A percentile compares a stretch with the other conserved stretches of the same genome.
These are phyloP conservation scores for Eutrema yunnanense DNA, from an alignment of 345 rosid genomes.

Conservation along the genomic window DNA sequence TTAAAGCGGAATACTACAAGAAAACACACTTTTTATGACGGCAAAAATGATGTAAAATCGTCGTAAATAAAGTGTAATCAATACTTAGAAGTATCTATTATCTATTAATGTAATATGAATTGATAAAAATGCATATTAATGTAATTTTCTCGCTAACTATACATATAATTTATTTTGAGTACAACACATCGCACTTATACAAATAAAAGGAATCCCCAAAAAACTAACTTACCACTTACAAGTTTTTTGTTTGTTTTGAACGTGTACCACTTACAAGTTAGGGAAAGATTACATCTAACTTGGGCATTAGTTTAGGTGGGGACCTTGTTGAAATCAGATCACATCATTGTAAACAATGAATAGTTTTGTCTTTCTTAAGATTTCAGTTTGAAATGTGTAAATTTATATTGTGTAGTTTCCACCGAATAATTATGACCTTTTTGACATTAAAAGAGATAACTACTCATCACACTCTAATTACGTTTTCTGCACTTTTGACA, in stretches of 20 bases:
- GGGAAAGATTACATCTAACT: background rate
- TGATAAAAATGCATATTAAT: no score
- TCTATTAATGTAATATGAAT: no score
- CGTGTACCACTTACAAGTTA: background rate
- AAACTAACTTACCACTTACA: background rate
- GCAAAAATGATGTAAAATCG: no score
- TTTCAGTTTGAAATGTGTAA: constrained; percentile 16
- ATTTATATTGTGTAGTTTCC: constrained; percentile 21
- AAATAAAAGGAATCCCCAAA: background rate
- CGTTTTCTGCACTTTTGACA: constrained; percentile 32
- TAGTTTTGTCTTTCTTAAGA: background rate
- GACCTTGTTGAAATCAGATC: constrained; percentile 15
- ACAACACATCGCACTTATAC: background rate
- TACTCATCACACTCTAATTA: constrained; percentile 30
- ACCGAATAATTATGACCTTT: constrained; percentile 38
- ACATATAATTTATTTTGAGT: background rate
- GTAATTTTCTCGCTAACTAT: no score
- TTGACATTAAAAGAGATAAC: constrained; percentile 27
- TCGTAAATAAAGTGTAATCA: no score
- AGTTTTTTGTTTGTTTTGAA: background rate
- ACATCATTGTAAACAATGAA: constrained; percentile 13
- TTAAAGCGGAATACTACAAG: no score
- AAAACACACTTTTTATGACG: no score
- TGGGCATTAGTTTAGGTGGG: constrained; percentile 3
- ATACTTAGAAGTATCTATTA: no score